Evolutionary conservation across 768 basidiomycete species (phyloP), one percentile per base, ranked within the genome.

Genomic region (Lactarius sp.): DNA sequence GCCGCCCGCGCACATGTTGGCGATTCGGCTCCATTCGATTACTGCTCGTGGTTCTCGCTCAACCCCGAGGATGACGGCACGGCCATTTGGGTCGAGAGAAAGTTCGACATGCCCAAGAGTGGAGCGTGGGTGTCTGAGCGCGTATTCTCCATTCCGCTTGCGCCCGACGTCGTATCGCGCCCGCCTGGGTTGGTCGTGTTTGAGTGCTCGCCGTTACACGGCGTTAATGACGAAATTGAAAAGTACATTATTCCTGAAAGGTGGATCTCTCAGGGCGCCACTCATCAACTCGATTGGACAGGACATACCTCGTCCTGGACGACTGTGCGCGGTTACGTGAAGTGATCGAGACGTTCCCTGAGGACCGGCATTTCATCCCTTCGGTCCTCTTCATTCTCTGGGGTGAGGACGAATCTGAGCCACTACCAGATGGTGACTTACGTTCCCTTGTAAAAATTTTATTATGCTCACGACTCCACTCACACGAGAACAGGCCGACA

Each of bases 51-150:
- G 89, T 70, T 92, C n/a, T 88, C 88, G 3, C 77, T 83, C 68
- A 90, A 91, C 69, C 82, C 83, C 13, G 85, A 85, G 61, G 84
- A 79, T 67, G 88, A 90, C 68, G 83, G 81, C 20, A 91, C 89
- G 6, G 88, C 88, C 3, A 27, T 27, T 27, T 27, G 27, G 27
- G 27, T 27, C 27, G 27, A 2, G 27, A 27, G 27, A 27, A 27
- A 27, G 27, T 3, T 27, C 27, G 27, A 27, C 27, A 27, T 27
- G 3, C 27, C 2, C 27, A 27, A 27, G 27, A 27, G 27, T 27
- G 27, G 27, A 27, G 27, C 27, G 27, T 27, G 27, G 2, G 27
- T 27, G 27, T 27, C 27, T 27, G 27, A 27, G 27, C 27, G 27
- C 27, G 2, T 27, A 27, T 27, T 27, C 27, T 27, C 27, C 27